Evolutionary conservation across 2,329 filamentous ascomycete species (phyloP).

Genomic region (Byssochlamys sp.): DNA sequence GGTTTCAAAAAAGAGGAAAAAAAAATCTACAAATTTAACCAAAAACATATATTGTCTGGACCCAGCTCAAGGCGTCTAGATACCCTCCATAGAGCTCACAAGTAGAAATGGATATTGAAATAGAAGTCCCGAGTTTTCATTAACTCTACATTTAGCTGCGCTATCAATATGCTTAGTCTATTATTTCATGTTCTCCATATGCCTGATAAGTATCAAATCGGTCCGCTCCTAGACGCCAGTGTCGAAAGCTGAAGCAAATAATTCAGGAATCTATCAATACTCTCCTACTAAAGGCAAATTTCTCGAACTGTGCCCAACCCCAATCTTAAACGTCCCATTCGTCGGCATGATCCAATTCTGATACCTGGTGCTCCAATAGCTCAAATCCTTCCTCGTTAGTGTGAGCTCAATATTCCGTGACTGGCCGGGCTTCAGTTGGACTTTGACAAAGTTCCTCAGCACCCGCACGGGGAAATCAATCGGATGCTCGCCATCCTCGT

Average conservation of each 20-base stretch:
- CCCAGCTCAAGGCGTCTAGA: too few species aligned
- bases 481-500: constrained; percentile 22
- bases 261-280: constrained; percentile 11
- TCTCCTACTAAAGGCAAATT: constrained; percentile 22
- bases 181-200: background rate
- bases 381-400: constrained; percentile 59
- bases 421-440: constrained; percentile 48
- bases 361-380: constrained; percentile 57
- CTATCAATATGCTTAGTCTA: background rate
- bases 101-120: background rate
- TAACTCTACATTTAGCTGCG: background rate
- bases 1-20: too few species aligned
- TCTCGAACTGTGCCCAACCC: constrained; percentile 28
- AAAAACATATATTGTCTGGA: too few species aligned
- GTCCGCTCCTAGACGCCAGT: background rate
- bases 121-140: background rate
- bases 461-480: constrained; percentile 54
- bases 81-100: too few species aligned
- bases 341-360: constrained; percentile 61
- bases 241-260: background rate
- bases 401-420: constrained; percentile 46
- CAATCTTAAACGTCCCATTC: constrained; percentile 27
- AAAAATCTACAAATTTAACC: too few species aligned
- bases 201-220: background rate
- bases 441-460: constrained; percentile 66